Base-by-base conservation (phyloP, 306 rosid species). In the Dicorynia guianensis region DNA sequence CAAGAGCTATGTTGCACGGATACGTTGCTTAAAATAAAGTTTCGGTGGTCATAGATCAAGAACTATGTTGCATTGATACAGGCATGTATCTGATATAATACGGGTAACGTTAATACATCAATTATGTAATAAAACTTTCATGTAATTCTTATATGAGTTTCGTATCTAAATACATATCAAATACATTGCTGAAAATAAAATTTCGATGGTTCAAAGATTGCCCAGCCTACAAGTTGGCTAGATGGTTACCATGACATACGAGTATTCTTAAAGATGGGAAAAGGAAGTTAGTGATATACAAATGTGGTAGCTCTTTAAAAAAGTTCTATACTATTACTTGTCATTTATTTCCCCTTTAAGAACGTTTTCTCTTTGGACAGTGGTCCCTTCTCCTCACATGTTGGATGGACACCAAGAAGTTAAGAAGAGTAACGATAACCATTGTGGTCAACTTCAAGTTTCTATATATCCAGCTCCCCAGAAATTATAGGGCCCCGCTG, bases 331-430 rank as follows among this genome's bases (percentile, higher is more conserved):
- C 19, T 48, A 5, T 44, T 33, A 40, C 71, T 62, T 38, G 63
- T 38, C 54, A 62, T 55, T 11, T 4, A 53, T 33, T 20, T 40
- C 58, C 57, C 49, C 50, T 62, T 56, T 68, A 43, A 67, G 54
- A 55, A 11, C n/a, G 14, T 35, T 15, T 15, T 20, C 61, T 36
- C 11, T 49, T 72, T 40, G 61, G 76, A 18, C 8, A 61, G 86
- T 78, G 86, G 86, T 82, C 86, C 83, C 78, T 71, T 71, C 48
- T 71, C 76, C 48, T 38, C 3, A 13, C 5, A 36, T 38, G 48
- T 60, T 68, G 76, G 76, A 68, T 60, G 70, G 69, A 59, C 14
- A 38, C 38, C n/a, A 14, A 11, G 40, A 70, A 25, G 56, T 42
- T 13, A 42, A 50, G 44, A 60, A 53, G 65, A 70, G 71, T 12